A percentile compares a stretch with the other conserved stretches of the same genome.
Evolutionary conservation across 768 basidiomycete genomes (phyloP).

Genomic region (Mycena leptocephala): DNA sequence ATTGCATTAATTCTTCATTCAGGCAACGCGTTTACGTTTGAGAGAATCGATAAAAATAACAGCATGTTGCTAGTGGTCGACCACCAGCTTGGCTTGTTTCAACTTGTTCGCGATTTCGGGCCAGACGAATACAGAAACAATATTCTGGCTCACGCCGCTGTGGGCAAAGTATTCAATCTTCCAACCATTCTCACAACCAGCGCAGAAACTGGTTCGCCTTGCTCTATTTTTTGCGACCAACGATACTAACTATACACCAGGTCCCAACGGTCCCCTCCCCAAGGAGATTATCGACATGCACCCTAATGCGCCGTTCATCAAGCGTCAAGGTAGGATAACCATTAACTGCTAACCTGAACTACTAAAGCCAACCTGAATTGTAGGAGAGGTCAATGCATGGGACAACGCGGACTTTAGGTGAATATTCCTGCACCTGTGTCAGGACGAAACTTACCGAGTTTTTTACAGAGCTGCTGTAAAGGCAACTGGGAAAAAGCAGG

Average conservation of each 20-base stretch:
- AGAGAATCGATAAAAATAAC: constrained; percentile 62
- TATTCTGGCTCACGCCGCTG: constrained; percentile 63
- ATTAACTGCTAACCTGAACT: neutral
- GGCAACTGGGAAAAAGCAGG: constrained; percentile 65
- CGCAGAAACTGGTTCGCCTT: constrained; percentile 56
- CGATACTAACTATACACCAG: constrained; percentile 38
- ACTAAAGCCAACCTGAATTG: neutral
- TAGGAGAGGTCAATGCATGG: constrained; percentile 67
- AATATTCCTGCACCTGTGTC: neutral
- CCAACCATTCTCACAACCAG: constrained; percentile 64
- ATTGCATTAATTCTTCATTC: neutral
- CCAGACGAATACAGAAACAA: constrained; percentile 60
- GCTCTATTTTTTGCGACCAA: neutral
- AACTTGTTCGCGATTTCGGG: constrained; percentile 59
- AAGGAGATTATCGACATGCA: constrained; percentile 63
- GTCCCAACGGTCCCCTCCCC: constrained; percentile 66
- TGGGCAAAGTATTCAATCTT: constrained; percentile 62
- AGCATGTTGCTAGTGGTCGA: constrained; percentile 63
- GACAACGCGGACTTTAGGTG: constrained; percentile 63
- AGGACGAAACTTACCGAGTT: neutral
- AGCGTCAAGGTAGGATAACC: constrained; percentile 51
- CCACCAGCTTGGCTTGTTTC: constrained; percentile 65
- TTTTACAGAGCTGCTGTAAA: constrained; percentile 52
- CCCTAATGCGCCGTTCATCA: constrained; percentile 61
- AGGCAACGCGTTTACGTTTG: constrained; percentile 45